Evolutionary conservation across 106 monocot genomes (phyloP), one percentile per base, ranked within the genome.

Genomic region (Gastrodia elata): DNA sequence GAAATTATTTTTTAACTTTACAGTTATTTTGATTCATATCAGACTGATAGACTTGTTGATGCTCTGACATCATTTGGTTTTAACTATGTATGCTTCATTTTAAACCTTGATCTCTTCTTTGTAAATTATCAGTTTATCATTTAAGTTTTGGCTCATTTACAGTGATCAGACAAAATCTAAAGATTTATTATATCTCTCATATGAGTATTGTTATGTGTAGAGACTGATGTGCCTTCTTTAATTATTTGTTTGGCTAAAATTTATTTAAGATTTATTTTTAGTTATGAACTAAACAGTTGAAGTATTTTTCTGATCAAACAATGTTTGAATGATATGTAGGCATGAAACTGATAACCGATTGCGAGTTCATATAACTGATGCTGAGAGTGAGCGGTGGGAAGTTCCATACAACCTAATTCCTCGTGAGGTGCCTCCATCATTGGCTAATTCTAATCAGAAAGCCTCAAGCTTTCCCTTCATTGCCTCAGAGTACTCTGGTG

Each of bases 341-440:
- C 90, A 90, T 73, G 98, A 98, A 73, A 89, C 81, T 11, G 5
- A 26, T 24, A 80, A 84, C 38, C 77, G 98, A 10, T 68, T 93
- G 71, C 81, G 98, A 80, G 91, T 98, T 52, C 93, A 91, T 5
- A 87, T 98, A 79, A 91, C 93, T 1, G 93, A 98, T 61, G 88
- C 88, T 20, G 80, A 88, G 26, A 78, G 84, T 28, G 81, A 81
- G 33, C 86, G 98, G 70, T 93, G 98, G 98, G 98, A 98, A 43
- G 91, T 98, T 69, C 98, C 98, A 20, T 93, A 88, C 79, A 80
- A 91, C 70, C 76, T 98, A 24, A 88, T 98, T 33, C 91, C 83
- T 38, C 73, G 93, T 68, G 85, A 86, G 27, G 77, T 76, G 48
- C 24, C 87, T 25, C 90, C 96, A 8, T 68, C 80, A 32, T 11